Base-by-base conservation (phyloP, 495 filamentous ascomycete genomes). In the Daldinia vernicosa region DNA sequence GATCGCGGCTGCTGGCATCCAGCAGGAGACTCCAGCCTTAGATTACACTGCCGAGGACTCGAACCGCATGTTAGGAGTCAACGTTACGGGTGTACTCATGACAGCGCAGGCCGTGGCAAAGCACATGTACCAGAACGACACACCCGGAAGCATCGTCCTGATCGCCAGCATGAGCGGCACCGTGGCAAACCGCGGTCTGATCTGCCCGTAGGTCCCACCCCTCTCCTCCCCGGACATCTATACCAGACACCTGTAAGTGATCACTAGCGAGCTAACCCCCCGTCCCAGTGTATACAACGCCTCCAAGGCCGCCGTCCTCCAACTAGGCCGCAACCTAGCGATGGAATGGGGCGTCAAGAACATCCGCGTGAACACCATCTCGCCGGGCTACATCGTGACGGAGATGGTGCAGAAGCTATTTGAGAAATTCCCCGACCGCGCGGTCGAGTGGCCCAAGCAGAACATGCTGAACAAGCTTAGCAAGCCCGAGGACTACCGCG, bases 331-430 rank as follows among this genome's bases (percentile, higher is more conserved):
- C 73, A 95, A 93, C 79, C 86, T 98, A n/a, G 95, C 94, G 6
- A 78, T 87, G 30, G 93, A 96, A 78, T 95, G 95, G 95, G 95
- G 95, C 27, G 75, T 80, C 52, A 86, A 95, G 78, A 91, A 90
- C 58, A 98, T 98, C 78, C 91, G 95, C 3, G 94, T 97, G 67
- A 98, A 98, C 82, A 96, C 94, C 43, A 90, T 98, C 73, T 97
- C 93, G 14, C 95, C 95, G 0, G 95, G 95, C 33, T 98, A 98
- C 77, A 97, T 98, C 70, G 88, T 95, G 58, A 97, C 94, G n/a
- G 86, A 87, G 33, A 96, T 97, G 93, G 93, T 95, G 11, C 89
- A 91, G 75, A 86, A 88, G 51, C 84, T 97, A 32, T 95, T 97
- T 71, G 81, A 89, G 45, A 76, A 89, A 57, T 92, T 84, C 72